Evolutionary conservation across 2,329 filamentous ascomycete genomes (phyloP), one percentile per base, ranked within the genome.

Genomic region (Clarireedia homoeocarpa): DNA sequence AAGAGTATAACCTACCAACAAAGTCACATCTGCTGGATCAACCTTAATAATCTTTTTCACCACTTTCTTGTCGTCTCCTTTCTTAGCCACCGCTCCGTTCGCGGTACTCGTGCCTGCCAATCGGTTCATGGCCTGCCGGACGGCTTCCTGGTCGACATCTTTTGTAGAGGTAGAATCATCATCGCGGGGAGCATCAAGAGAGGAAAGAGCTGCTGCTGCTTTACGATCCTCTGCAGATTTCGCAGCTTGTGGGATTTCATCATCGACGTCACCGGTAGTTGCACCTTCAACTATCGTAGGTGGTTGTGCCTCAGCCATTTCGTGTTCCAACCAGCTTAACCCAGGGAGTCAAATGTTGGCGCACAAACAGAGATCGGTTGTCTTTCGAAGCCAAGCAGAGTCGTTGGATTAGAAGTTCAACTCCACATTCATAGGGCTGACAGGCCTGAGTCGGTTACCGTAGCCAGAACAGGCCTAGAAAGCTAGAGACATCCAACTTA

Each of bases 211-310:
- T 6, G 84, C 84, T 42, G 85, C 85, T 47, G 86, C 85, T 72
- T 89, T 89, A 71, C 86, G 84, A 73, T 89, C 86, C 71, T 90
- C 86, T 67, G 86, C 86, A 44, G 80, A 82, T 71, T 84, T 86
- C 66, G 79, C 78, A 56, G 74, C 71, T 17, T 63, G 59, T 12
- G 66, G 71, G 62, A 76, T 71, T 63, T 82, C 80, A 59, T 83
- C 80, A 56, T 84, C 81, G 60, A 78, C 74, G 60, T 84, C 80
- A 59, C 76, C 80, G 47, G 77, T 74, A 30, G 79, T 77, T 58
- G 81, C 80, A 67, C 83, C 84, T 69, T 86, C 82, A 60, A 77
- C 74, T 57, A 85, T 70, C 51, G 69, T 74, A 46, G 75, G 66
- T 44, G 84, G 82, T 69, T 86, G 83, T 48, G 80, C 79, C 69